Conservation (phyloP, 495 filamentous ascomycete genomes). For the Corynascus novoguineensis region DNA sequence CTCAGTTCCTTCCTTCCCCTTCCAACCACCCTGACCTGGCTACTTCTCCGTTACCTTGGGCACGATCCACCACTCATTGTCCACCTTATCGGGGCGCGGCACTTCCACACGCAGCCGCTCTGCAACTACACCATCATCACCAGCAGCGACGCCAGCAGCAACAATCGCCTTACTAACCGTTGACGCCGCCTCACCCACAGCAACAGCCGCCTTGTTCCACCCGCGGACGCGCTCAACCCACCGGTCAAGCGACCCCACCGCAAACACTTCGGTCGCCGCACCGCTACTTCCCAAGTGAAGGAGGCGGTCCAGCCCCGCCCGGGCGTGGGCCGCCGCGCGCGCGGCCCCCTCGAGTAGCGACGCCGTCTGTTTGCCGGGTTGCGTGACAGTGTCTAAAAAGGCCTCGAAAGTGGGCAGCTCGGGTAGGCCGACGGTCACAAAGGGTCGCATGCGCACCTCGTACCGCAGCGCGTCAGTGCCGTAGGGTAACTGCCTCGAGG, state of each 20-base stretch:
- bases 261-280: slow-evolving; percentile 42
- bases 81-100: slow-evolving; percentile 49
- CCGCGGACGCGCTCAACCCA: slow-evolving; percentile 57
- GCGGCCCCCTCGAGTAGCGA: slow-evolving; percentile 57
- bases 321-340: slow-evolving; percentile 53
- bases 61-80: slow-evolving; percentile 77
- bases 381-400: slow-evolving; percentile 42
- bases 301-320: slow-evolving; percentile 63
- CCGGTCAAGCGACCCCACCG: slow-evolving; percentile 47
- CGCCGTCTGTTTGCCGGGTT: slow-evolving; percentile 32
- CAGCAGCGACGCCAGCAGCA: slow-evolving; percentile 17
- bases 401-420: slow-evolving; percentile 62
- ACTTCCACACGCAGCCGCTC: slow-evolving; percentile 46
- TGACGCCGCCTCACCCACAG: slow-evolving; percentile 57
- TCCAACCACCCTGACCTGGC: background rate
- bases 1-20: background rate
- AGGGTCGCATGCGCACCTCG: slow-evolving; percentile 87
- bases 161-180: slow-evolving; percentile 46
- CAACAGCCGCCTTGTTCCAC: slow-evolving; percentile 59
- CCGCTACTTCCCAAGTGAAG: slow-evolving; percentile 46
- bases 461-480: slow-evolving; percentile 66
- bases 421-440: slow-evolving; percentile 62
- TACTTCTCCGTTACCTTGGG: slow-evolving; percentile 48
- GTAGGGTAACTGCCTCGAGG: slow-evolving; percentile 58
- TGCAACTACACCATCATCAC: slow-evolving; percentile 22